A percentile compares a stretch with the other conserved stretches of the same genome.
Evolutionary conservation across 169 alveolate genomes (phyloP).

Genomic region (Plasmodium vivax): DNA sequence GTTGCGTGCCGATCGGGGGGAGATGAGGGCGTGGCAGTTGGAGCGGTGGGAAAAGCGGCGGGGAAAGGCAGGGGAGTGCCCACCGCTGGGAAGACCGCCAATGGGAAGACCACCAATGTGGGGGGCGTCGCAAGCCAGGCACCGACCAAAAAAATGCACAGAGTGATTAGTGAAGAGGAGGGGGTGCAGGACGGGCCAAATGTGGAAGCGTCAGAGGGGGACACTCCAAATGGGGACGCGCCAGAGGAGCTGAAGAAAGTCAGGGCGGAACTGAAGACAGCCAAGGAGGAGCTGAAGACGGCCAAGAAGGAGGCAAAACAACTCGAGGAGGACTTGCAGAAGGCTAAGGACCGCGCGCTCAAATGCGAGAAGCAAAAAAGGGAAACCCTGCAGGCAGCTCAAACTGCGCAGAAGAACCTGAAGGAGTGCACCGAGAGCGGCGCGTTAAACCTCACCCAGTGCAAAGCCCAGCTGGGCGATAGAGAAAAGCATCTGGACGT

Average conservation of each 20-base stretch:
- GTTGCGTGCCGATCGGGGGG: not conserved
- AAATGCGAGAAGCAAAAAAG: slow-evolving; percentile 26
- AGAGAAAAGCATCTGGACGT: not conserved
- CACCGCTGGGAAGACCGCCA: not conserved
- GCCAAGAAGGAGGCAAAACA: not conserved
- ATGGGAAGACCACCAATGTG: not conserved
- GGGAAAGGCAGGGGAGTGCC: not conserved
- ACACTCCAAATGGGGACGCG: not conserved
- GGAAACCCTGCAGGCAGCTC: not conserved
- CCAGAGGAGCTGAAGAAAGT: too few species aligned
- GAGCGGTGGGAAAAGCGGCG: not conserved
- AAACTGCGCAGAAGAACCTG: slow-evolving; percentile 1
- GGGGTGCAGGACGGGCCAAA: too few species aligned
- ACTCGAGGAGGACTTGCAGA: not conserved
- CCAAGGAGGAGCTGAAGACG: not conserved
- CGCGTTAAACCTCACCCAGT: not conserved
- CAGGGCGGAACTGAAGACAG: not conserved
- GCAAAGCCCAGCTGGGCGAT: not conserved
- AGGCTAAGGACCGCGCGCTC: not conserved
- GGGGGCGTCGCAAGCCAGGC: not conserved
- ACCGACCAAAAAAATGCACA: too few species aligned
- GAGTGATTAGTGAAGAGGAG: too few species aligned
- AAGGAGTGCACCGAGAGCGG: not conserved
- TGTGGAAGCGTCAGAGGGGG: too few species aligned
- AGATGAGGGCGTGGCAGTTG: not conserved